A percentile compares a stretch with the other conserved stretches of the same genome.
These are phyloP conservation scores for Hemisphaericaspora nanyangensis DNA, from an alignment of 805 yeast genomes.

Conservation along the genomic window DNA sequence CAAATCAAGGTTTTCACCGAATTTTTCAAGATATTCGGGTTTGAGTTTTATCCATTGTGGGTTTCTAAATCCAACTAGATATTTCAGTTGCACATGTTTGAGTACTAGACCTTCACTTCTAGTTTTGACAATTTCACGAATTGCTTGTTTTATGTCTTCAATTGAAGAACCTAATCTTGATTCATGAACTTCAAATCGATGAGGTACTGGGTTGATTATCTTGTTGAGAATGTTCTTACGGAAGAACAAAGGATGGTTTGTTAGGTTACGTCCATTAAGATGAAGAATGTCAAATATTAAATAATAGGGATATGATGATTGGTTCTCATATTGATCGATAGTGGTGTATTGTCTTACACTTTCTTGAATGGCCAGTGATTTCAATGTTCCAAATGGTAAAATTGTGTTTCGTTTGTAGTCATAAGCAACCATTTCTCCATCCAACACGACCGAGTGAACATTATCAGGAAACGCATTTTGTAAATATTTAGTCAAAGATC, in stretches of 20 bases:
- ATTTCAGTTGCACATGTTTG: constrained; percentile 57
- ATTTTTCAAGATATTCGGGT: constrained; percentile 83
- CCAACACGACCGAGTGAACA: constrained; percentile 49
- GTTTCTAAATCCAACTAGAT: constrained; percentile 49
- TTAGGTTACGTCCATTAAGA: constrained; percentile 63
- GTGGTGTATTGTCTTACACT: constrained; percentile 38
- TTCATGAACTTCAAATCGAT: constrained; percentile 48
- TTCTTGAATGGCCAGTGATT: constrained; percentile 61
- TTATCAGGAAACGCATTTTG: constrained; percentile 34
- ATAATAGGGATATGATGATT: constrained; percentile 48
- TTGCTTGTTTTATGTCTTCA: constrained; percentile 51
- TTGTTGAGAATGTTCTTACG: constrained; percentile 51
- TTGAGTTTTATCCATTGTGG: constrained; percentile 84
- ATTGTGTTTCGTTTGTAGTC: constrained; percentile 55
- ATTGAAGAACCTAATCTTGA: constrained; percentile 39
- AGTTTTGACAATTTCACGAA: constrained; percentile 54
- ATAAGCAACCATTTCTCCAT: constrained; percentile 93
- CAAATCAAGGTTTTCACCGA: constrained; percentile 83
- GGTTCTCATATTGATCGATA: constrained; percentile 28
- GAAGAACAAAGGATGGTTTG: constrained; percentile 47
- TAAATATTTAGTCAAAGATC: constrained; percentile 54
- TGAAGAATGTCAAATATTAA: constrained; percentile 71
- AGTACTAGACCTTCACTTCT: constrained; percentile 82
- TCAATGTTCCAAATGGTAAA: constrained; percentile 78
- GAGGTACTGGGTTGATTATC: constrained; percentile 43